Percentiles rank a stretch among this genome's conserved stretches.
phyloP scores from a whole-genome alignment of 257 asterid genomes.

The Henckelia pumila region DNA sequence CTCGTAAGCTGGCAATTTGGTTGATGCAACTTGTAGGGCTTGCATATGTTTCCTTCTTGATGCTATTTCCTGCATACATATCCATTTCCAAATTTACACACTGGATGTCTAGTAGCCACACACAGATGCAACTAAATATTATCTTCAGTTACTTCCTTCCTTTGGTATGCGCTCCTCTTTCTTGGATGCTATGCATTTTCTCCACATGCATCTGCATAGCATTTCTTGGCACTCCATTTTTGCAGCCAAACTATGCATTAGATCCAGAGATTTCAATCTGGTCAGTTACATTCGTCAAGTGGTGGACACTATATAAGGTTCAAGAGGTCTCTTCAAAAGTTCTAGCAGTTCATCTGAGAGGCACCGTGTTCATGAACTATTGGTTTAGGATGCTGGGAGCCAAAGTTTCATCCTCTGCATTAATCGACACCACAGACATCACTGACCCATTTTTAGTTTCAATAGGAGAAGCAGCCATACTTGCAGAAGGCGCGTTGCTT shows the following conservation, averaged over 20 bases:
- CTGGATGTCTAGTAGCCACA: conserved; percentile 21
- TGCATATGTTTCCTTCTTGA: conserved; percentile 43
- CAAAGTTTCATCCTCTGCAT: conserved; percentile 46
- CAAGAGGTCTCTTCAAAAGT: conserved; percentile 64
- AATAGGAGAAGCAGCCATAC: conserved; percentile 52
- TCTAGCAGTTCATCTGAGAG: conserved; percentile 62
- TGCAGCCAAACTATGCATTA: conserved; percentile 52
- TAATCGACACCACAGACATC: conserved; percentile 56
- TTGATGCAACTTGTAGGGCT: conserved; percentile 44
- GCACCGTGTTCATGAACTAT: conserved; percentile 63
- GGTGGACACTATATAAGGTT: conserved; percentile 78
- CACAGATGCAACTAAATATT: not conserved
- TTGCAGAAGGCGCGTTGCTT: conserved; percentile 67
- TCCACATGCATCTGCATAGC: conserved; percentile 39
- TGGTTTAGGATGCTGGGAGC: conserved; percentile 71
- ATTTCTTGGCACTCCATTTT: conserved; percentile 43
- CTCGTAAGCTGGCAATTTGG: conserved; percentile 38
- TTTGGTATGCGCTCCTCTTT: conserved; percentile 42
- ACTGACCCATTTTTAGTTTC: conserved; percentile 66
- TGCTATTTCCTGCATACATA: conserved; percentile 45
- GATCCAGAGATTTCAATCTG: conserved; percentile 52
- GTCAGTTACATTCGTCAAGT: conserved; percentile 57
- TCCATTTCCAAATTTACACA: conserved; percentile 32
- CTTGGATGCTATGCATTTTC: conserved; percentile 55
- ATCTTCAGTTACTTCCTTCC: conserved; percentile 27